These are phyloP conservation scores for Brassica cretica DNA, from an alignment of 345 rosid species.

Conservation along the genomic window DNA sequence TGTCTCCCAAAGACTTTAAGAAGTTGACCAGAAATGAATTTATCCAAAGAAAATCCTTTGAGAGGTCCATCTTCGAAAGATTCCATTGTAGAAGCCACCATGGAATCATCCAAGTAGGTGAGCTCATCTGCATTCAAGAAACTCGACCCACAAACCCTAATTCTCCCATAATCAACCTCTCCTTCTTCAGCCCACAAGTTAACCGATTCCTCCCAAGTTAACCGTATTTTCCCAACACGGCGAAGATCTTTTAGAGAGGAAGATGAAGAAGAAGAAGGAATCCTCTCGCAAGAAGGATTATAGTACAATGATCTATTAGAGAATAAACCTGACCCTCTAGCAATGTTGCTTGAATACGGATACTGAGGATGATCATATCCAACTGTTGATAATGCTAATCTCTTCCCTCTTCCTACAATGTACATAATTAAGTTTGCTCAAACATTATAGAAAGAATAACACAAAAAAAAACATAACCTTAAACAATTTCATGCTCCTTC, in stretches of 20 bases:
- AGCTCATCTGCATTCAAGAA: conserved; percentile 90
- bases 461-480: not conserved
- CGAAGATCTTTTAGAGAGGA: conserved; percentile 61
- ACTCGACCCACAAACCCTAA: conserved; percentile 71
- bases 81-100: conserved; percentile 89
- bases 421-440: not conserved
- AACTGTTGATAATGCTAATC: conserved; percentile 46
- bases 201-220: conserved; percentile 97
- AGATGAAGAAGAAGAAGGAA: conserved; percentile 29
- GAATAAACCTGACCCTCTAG: conserved; percentile 32
- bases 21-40: conserved; percentile 78
- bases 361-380: conserved; percentile 45
- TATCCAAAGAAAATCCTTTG: conserved; percentile 88
- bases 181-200: conserved; percentile 98
- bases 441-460: not conserved
- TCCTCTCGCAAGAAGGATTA: conserved; percentile 40
- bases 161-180: conserved; percentile 75
- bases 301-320: conserved; percentile 18
- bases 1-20: conserved; percentile 88
- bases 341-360: conserved; percentile 27
- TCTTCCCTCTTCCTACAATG: conserved; percentile 63
- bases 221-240: conserved; percentile 83
- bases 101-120: conserved; percentile 74
- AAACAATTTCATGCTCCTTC: not conserved
- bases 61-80: conserved; percentile 76